A percentile compares a stretch with the other conserved stretches of the same genome.
Conservation (phyloP, 2,329 filamentous ascomycete species). For the Fusarium lateritium region DNA sequence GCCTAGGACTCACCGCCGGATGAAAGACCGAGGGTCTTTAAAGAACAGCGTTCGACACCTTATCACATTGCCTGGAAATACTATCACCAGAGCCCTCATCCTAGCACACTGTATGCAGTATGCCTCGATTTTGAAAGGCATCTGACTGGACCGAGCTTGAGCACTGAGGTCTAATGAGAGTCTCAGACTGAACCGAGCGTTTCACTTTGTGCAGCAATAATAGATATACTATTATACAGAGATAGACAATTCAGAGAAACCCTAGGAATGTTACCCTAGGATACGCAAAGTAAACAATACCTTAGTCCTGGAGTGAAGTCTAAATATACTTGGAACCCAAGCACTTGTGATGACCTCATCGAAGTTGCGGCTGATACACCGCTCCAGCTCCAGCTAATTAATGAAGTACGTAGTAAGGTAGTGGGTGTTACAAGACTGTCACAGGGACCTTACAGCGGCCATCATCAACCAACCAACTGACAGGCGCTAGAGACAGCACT, state of each 20-base stretch:
- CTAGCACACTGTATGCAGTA: not conserved
- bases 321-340: slow-evolving; percentile 30
- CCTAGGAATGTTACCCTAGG: not conserved
- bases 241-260: not conserved
- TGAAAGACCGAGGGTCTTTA: not conserved
- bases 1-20: slow-evolving; percentile 19
- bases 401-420: not conserved
- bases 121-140: not conserved
- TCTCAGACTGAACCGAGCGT: slow-evolving; percentile 12
- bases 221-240: slow-evolving; percentile 1
- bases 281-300: not conserved
- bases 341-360: slow-evolving; percentile 46
- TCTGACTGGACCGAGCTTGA: not conserved
- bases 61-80: not conserved
- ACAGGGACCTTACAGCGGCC: slow-evolving; percentile 23
- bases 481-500: slow-evolving; percentile 20
- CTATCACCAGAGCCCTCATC: not conserved
- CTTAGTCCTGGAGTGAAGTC: slow-evolving; percentile 12
- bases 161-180: not conserved
- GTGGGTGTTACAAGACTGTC: slow-evolving; percentile 1
- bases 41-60: not conserved
- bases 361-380: slow-evolving; percentile 34
- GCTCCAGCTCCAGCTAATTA: slow-evolving; percentile 9
- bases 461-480: slow-evolving; percentile 39
- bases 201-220: slow-evolving; percentile 22